phyloP scores from a whole-genome alignment of 192 early-diverging fungal genomes.

The Coemansia sp. region DNA sequence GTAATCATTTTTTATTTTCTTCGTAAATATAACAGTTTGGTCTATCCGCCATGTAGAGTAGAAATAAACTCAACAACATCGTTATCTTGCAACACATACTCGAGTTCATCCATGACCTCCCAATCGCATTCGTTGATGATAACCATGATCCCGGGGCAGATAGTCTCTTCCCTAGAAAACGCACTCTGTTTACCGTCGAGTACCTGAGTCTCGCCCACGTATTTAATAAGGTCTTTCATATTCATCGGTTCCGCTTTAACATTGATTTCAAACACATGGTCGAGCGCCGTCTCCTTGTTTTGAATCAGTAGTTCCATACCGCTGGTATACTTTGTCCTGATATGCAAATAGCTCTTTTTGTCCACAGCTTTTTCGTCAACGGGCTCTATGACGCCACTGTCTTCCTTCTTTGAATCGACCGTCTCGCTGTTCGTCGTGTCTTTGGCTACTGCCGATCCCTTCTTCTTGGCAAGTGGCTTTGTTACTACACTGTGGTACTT shows the following conservation, averaged over 20 bases:
- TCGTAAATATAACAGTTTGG: not conserved
- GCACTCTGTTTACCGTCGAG: constrained; percentile 80
- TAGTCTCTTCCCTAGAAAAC: constrained; percentile 78
- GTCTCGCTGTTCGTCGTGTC: not conserved
- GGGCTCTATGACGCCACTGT: not conserved
- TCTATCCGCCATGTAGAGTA: constrained; percentile 93
- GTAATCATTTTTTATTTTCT: constrained; percentile 6
- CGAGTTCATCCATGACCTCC: constrained; percentile 89
- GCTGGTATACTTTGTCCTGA: constrained; percentile 61
- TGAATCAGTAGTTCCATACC: constrained; percentile 93
- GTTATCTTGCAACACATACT: constrained; percentile 73
- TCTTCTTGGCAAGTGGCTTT: not conserved
- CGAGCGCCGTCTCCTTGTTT: constrained; percentile 61
- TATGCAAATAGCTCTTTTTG: not conserved
- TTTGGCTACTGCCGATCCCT: not conserved
- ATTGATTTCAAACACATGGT: constrained; percentile 34
- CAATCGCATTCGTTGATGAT: constrained; percentile 95
- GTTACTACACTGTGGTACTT: not conserved
- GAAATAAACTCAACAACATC: constrained; percentile 94
- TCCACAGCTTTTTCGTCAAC: not conserved
- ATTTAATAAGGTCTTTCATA: constrained; percentile 68
- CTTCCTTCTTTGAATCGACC: not conserved
- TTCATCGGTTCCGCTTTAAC: constrained; percentile 46
- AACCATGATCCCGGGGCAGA: constrained; percentile 93
- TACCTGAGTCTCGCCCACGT: constrained; percentile 63